Evolutionary conservation across 495 filamentous ascomycete genomes (phyloP), one percentile per base, ranked within the genome.

Genomic region (Lophiostoma macrostomum): DNA sequence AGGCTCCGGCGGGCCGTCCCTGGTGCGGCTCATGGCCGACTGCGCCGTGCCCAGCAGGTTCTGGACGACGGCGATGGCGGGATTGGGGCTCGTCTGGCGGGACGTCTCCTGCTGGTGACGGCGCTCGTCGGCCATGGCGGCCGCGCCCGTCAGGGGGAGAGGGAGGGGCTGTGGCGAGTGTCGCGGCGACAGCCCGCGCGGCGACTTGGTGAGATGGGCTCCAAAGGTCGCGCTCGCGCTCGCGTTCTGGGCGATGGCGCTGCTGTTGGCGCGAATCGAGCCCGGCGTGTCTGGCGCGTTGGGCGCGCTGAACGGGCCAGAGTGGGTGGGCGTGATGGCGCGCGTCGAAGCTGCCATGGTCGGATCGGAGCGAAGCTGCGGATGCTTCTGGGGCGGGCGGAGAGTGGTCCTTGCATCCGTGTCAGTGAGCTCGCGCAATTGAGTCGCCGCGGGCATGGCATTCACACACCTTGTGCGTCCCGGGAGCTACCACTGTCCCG

Each of bases 71-170:
- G 71, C 71, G n/a, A 76, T 70, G 4, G 69, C 73, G 39, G 78
- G 79, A 58, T 80, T 82, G 6, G 70, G 69, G 56, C 67, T 56
- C 71, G 74, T 69, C 68, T 78, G 64, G 42, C 67, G 30, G 58
- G 72, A 25, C 62, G 60, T 51, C 64, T 65, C 49, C 34, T 82
- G 76, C 53, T 81, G 69, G 41, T 66, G 69, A 27, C 71, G 70
- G 44, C 67, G 75, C 53, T 82, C 71, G 38, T 83, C 81, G 40
- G 76, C 77, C 47, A 81, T 56, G 23, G 74, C 78, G 37, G 74
- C 75, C n/a, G 76, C 77, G 29, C 73, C 80, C 10, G 79, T 82
- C 28, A 81, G 67, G 24, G 35, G 7, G 6, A 18, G 35, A 10
- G n/a, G n/a, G n/a, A n/a, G n/a, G n/a, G 68, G 64, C 7, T 71